These are phyloP conservation scores for grape (Vitis vinifera) DNA, from an alignment of 164 flowering plant genomes.

Conservation along the genomic window DNA sequence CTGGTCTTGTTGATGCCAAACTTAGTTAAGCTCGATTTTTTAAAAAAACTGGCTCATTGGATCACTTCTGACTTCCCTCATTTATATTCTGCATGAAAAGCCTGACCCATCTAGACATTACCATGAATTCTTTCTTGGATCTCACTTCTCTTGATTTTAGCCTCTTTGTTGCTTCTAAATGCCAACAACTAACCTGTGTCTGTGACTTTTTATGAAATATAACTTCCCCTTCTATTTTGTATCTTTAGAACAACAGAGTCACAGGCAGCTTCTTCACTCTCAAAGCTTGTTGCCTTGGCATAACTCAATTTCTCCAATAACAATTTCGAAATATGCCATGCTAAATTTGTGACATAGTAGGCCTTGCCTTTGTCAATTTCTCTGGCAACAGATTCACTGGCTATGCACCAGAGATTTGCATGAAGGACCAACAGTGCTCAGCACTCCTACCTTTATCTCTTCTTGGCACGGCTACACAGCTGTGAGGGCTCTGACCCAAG, in stretches of 20 bases:
- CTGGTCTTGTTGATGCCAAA: too few species aligned
- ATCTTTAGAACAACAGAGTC: too few species aligned
- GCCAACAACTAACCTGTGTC: too few species aligned
- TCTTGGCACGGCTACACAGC: slow-evolving; percentile 7
- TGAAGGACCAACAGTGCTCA: slow-evolving; percentile 21
- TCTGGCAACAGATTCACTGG: slow-evolving; percentile 9
- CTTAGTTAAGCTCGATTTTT: too few species aligned
- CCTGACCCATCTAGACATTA: slow-evolving; percentile 46
- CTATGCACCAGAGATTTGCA: slow-evolving; percentile 40
- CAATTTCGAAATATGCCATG: slow-evolving; percentile 44
- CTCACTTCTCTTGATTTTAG: too few species aligned
- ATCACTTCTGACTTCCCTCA: slow-evolving; percentile 34
- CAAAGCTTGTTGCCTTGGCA: slow-evolving; percentile 42
- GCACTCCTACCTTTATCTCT: slow-evolving; percentile 9
- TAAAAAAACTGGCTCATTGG: too few species aligned
- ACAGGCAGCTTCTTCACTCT: too few species aligned
- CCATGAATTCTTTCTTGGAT: slow-evolving; percentile 51
- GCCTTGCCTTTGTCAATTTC: slow-evolving; percentile 41
- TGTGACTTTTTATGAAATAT: too few species aligned
- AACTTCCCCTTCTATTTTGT: too few species aligned
- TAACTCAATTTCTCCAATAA: slow-evolving; percentile 61
- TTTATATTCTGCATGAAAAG: slow-evolving; percentile 39
- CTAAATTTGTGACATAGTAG: slow-evolving; percentile 43
- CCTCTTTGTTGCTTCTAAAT: too few species aligned
- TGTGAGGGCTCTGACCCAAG: slow-evolving; percentile 13